These are phyloP conservation scores for Backusella sp. DNA, from an alignment of 192 early-diverging fungal species.

Conservation along the genomic window DNA sequence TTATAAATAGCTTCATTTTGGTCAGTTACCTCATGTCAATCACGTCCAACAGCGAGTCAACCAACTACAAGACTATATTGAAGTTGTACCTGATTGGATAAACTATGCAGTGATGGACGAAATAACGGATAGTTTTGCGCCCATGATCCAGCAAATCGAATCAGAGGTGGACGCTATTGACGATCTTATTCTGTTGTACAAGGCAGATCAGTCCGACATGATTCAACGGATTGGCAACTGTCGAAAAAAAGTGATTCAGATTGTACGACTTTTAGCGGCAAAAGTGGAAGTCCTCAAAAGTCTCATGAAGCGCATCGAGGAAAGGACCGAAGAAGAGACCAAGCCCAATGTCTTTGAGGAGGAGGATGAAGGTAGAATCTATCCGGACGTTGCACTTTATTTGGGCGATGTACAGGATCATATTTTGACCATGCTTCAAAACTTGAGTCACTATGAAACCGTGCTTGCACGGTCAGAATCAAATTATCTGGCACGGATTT, in stretches of 20 bases:
- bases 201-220: slow-evolving; percentile 57
- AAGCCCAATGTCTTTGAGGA: not conserved
- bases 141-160: slow-evolving; percentile 66
- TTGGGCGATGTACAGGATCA: slow-evolving; percentile 82
- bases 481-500: slow-evolving; percentile 77
- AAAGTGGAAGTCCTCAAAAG: slow-evolving; percentile 72
- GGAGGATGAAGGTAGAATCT: not conserved
- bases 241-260: slow-evolving; percentile 68
- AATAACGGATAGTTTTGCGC: slow-evolving; percentile 74
- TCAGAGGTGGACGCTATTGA: slow-evolving; percentile 77
- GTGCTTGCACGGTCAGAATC: slow-evolving; percentile 69
- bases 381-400: slow-evolving; percentile 69
- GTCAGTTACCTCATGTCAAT: slow-evolving; percentile 48
- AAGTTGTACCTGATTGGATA: slow-evolving; percentile 60
- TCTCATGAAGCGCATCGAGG: slow-evolving; percentile 60
- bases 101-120: slow-evolving; percentile 80
- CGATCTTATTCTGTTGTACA: slow-evolving; percentile 64
- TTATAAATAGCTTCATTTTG: slow-evolving; percentile 55
- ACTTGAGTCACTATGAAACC: slow-evolving; percentile 72
- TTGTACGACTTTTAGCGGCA: slow-evolving; percentile 61
- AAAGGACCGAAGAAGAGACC: slow-evolving; percentile 13
- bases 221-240: slow-evolving; percentile 69
- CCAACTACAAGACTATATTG: slow-evolving; percentile 47
- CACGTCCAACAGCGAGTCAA: slow-evolving; percentile 63
- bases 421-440: slow-evolving; percentile 77